Conservation (phyloP, 75 land plant genomes). For the Adiantum capillusveneris region DNA sequence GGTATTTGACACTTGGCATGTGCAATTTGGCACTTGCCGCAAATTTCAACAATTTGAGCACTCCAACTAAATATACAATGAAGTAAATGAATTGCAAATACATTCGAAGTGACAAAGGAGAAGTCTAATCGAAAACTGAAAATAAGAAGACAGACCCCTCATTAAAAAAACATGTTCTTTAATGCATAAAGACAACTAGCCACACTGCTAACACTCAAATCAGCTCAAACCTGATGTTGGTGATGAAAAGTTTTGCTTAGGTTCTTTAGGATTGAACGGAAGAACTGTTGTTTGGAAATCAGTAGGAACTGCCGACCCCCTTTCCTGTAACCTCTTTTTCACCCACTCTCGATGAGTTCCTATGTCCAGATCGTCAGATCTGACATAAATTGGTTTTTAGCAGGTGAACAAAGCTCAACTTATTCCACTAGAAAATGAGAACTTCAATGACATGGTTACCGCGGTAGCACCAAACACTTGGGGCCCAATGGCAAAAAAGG, state of each 20-base stretch:
- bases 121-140: background rate
- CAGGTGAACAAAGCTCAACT: background rate
- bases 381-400: conserved; percentile 10
- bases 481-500: conserved; percentile 53
- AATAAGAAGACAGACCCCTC: background rate
- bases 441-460: background rate
- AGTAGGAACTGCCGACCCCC: conserved; percentile 47
- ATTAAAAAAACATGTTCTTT: background rate
- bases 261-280: conserved; percentile 40
- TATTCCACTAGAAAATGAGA: background rate
- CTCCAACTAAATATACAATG: no score
- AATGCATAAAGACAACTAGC: background rate
- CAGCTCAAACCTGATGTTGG: conserved; percentile 7
- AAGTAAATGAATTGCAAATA: no score
- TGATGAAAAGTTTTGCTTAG: no score
- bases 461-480: conserved; percentile 28
- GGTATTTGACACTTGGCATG: no score
- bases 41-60: no score
- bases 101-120: no score
- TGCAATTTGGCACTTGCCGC: no score
- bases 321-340: conserved; percentile 27
- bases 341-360: conserved; percentile 61
- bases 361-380: conserved; percentile 32
- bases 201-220: conserved; percentile 2
- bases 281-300: conserved; percentile 57